Evolutionary conservation across 2,329 filamentous ascomycete species (phyloP), one percentile per base, ranked within the genome.

Genomic region (Tolypocladium sp.): DNA sequence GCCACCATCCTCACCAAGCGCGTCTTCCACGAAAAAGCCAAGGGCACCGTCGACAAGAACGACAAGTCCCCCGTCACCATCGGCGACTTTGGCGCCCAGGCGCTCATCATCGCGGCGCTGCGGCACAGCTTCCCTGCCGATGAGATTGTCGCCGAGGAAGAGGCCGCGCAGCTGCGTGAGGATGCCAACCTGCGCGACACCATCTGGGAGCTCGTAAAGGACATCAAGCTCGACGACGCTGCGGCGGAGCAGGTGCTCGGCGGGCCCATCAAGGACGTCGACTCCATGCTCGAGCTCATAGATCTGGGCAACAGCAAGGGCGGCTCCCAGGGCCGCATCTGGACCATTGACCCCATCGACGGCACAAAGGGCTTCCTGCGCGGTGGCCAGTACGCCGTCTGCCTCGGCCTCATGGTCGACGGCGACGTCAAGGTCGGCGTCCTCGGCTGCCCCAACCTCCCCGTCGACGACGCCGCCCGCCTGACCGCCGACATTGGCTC

Each of bases 41-140:
- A 97, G 78, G 93, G 93, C 67, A 97, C 94, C 53, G 82, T 96
- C 57, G 72, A 75, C 68, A 99, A 99, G 79, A 88, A 91, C 74
- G 94, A 99, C 81, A 91, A 91, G 72, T 96, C 92, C 12, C 94
- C 94, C 64, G 94, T 99, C 68, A 99, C 94, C 22, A 94, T 97
- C 68, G 94, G 93, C 73, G 94, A 99, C 78, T 97, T 96, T 74
- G 94, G 94, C 70, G 95, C 94, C 42, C 94, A 99, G 79, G 92
- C 94, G 38, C 85, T 99, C 65, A 96, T 99, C 75, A 96, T 97
- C 70, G 83, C 87, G 59, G 93, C 93, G 35, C 87, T 99, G 66
- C 87, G 88, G 75, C 85, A 90, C 75, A 91, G 89, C 75, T 99
- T 99, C 79, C 94, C 94, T 22, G 71, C 85, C 41, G 94, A 99